Evolutionary conservation across 257 asterid genomes (phyloP).

Genomic region (Salvia splendens): DNA sequence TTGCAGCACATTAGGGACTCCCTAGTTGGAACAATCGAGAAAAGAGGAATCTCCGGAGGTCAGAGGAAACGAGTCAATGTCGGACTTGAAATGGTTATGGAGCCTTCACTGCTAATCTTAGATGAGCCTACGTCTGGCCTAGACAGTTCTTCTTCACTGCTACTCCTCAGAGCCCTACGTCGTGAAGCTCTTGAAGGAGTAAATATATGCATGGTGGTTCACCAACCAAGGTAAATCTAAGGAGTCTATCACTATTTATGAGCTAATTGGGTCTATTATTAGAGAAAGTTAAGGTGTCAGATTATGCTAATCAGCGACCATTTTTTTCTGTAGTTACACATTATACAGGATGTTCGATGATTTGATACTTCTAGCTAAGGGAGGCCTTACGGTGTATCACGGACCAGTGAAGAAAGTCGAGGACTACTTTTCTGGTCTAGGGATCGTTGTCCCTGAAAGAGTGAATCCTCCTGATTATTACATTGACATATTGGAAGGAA

Average conservation of each 20-base stretch:
- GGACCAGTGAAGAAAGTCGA: constrained; percentile 97
- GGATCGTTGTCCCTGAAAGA: constrained; percentile 86
- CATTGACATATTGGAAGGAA: constrained; percentile 93
- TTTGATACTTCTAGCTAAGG: constrained; percentile 93
- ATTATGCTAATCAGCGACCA: constrained; percentile 11
- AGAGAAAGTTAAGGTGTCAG: background rate
- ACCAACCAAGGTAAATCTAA: constrained; percentile 83
- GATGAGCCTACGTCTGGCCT: constrained; percentile 99
- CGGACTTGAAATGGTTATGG: constrained; percentile 99
- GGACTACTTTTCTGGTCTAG: constrained; percentile 84
- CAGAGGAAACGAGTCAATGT: constrained; percentile 97
- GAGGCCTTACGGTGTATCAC: constrained; percentile 92
- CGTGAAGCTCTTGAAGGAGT: constrained; percentile 99
- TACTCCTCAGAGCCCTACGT: constrained; percentile 92
- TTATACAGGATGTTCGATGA: constrained; percentile 98
- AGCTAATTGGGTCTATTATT: background rate
- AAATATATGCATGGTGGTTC: constrained; percentile 94
- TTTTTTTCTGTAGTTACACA: constrained; percentile 73
- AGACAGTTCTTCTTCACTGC: constrained; percentile 92
- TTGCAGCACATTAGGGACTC: constrained; percentile 91
- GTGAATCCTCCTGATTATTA: constrained; percentile 96
- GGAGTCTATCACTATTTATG: background rate
- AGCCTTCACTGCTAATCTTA: constrained; percentile 90
- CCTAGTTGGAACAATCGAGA: constrained; percentile 95
- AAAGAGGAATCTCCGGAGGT: constrained; percentile 98